Percentiles rank a stretch among this genome's conserved stretches.
phyloP scores from a whole-genome alignment of 2,329 filamentous ascomycete species.

The Neospermospora avenae region DNA sequence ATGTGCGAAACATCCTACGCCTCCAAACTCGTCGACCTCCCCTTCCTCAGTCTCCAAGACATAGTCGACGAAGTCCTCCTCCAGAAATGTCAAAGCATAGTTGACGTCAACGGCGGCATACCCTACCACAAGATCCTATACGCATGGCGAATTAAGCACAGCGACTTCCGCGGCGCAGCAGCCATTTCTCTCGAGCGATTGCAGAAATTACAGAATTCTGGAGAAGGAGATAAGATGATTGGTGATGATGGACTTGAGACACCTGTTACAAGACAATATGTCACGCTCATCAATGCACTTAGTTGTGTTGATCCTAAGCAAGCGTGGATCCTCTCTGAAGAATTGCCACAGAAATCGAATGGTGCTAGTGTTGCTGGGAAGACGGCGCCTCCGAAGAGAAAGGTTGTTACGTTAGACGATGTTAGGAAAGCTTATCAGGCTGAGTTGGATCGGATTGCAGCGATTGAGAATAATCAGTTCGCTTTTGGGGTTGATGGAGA shows the following conservation, averaged over 20 bases:
- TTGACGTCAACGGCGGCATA: slow-evolving; percentile 60
- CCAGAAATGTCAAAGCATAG: slow-evolving; percentile 65
- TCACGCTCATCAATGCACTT: slow-evolving; percentile 90
- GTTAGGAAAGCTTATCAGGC: slow-evolving; percentile 84
- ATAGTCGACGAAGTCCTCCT: slow-evolving; percentile 76
- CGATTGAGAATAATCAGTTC: slow-evolving; percentile 87
- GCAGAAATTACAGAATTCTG: slow-evolving; percentile 56
- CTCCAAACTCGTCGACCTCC: slow-evolving; percentile 68
- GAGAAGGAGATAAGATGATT: slow-evolving; percentile 55
- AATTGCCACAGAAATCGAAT: slow-evolving; percentile 38
- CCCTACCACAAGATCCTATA: slow-evolving; percentile 90
- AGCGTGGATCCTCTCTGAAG: slow-evolving; percentile 70
- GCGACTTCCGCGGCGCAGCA: slow-evolving; percentile 80
- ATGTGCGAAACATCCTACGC: slow-evolving; percentile 67
- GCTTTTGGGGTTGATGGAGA: slow-evolving; percentile 54
- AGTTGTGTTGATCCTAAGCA: slow-evolving; percentile 81
- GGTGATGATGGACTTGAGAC: slow-evolving; percentile 56
- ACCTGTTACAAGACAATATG: slow-evolving; percentile 68
- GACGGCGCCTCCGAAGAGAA: slow-evolving; percentile 50
- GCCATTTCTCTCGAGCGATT: slow-evolving; percentile 61
- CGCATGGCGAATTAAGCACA: slow-evolving; percentile 81
- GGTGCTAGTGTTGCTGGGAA: slow-evolving; percentile 25
- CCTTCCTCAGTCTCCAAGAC: slow-evolving; percentile 73
- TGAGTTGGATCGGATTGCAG: slow-evolving; percentile 83
- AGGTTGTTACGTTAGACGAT: slow-evolving; percentile 81